A percentile compares a stretch with the other conserved stretches of the same genome.
Evolutionary conservation across 169 alveolate genomes (phyloP).

Genomic region (Cryptosporidium tyzzeri): DNA sequence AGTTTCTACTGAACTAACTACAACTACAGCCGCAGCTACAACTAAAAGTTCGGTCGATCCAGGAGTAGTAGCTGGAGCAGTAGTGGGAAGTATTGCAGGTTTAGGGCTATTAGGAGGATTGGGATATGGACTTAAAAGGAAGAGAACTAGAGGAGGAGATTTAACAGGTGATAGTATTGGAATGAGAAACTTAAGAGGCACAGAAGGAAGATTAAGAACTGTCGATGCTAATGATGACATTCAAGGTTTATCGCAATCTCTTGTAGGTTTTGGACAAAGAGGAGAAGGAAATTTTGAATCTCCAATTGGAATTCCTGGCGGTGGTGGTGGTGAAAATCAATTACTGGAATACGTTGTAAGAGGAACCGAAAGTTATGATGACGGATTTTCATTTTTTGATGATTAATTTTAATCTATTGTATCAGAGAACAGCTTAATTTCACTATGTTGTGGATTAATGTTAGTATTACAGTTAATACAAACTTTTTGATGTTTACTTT

Average conservation of each 20-base stretch:
- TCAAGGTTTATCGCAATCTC: too few relatives aligned
- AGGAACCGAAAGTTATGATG: slow-evolving; percentile 8
- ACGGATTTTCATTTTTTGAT: slow-evolving; percentile 34
- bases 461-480: slow-evolving; percentile 37
- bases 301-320: neutral
- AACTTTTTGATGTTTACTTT: neutral
- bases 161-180: neutral
- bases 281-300: too few relatives aligned
- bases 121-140: slow-evolving; percentile 1
- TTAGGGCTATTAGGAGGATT: slow-evolving; percentile 39
- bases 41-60: neutral
- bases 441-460: neutral
- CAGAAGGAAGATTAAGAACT: neutral
- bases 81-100: slow-evolving; percentile 57
- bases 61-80: slow-evolving; percentile 68
- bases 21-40: neutral
- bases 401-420: neutral
- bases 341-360: slow-evolving; percentile 24
- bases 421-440: slow-evolving; percentile 7
- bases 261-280: too few relatives aligned
- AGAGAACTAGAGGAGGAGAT: neutral
- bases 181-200: neutral
- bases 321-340: neutral
- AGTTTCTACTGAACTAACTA: neutral
- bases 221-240: neutral